Base-by-base conservation (phyloP, 148 eudicot species). In the Vaccinium macrocarpon region DNA sequence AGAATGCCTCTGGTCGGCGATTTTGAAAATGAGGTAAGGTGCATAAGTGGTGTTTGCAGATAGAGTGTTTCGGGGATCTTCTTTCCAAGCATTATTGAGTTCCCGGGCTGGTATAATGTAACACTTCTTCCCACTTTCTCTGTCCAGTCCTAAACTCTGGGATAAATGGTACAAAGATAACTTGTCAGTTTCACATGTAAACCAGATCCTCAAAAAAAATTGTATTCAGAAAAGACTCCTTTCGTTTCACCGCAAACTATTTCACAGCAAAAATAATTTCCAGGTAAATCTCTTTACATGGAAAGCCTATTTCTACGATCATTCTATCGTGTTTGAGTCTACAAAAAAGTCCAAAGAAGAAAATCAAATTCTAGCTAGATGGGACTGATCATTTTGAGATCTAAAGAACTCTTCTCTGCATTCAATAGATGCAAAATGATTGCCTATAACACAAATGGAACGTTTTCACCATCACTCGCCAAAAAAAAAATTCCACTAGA, bases 131-230 rank as follows among this genome's bases (percentile, higher is more conserved):
- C 98, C 98, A 5, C 84, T 90, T 77, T 74, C 75, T 86, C 87
- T 92, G 10, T 93, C 95, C 83, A 95, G 52, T 49, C 86, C 83
- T 83, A 93, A 93, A 83, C 91, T 91, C 98, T 95, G 94, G 64
- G 61, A 42, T 23, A n/a, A n/a, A 27, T 25, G 3, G 73, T 11
- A 27, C 1, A 6, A 68, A 68, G 38, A 68, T 68, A 64, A 1
- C 2, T 15, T 8, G 25, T 66, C 8, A 61, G 27, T 61, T 21
- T 11, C 8, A 5, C 10, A 53, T 3, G 4, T 53, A 53, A 13
- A 51, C 13, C 13, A 51, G 53, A 10, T 51, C 53, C 53, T 42
- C 38, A 42, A 42, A 42, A 4, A 42, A 42, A 0, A 5, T 42
- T 42, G 46, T 42, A 42, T 42, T 42, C 46, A 42, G 46, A 3